Evolutionary conservation across 2,329 filamentous ascomycete species (phyloP).

Genomic region (Ceratocystis harringtonii): DNA sequence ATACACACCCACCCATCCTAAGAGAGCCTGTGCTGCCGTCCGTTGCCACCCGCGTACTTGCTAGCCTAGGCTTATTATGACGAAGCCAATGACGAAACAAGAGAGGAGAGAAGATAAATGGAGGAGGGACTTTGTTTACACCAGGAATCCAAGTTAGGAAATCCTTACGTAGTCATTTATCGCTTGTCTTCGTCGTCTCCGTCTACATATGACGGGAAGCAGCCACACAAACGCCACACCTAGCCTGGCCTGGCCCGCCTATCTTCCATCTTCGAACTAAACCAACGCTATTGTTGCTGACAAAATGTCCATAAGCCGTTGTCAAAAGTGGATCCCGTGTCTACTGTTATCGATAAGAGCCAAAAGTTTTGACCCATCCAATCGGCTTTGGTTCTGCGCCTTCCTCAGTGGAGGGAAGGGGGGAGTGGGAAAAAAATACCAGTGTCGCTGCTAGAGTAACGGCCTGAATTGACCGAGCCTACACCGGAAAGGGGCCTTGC

Average conservation of each 20-base stretch:
- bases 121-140: no score
- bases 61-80: neutral
- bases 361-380: neutral
- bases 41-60: neutral
- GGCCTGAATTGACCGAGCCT: neutral
- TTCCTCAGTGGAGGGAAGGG: neutral
- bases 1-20: neutral
- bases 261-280: no score
- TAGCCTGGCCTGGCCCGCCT: no score
- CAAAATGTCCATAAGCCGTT: conserved; percentile 9
- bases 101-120: neutral
- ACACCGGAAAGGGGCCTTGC: no score
- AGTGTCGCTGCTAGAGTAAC: neutral
- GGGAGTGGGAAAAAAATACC: neutral
- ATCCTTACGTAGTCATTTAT: no score
- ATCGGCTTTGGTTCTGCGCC: conserved; percentile 3
- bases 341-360: conserved; percentile 20
- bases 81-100: neutral
- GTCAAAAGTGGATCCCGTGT: conserved; percentile 18
- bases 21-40: neutral
- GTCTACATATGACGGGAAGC: no score
- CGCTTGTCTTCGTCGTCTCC: no score
- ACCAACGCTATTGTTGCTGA: no score
- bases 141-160: no score
- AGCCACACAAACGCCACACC: no score